Evolutionary conservation across 2,329 filamentous ascomycete species (phyloP).

Genomic region (Periconia sp.): DNA sequence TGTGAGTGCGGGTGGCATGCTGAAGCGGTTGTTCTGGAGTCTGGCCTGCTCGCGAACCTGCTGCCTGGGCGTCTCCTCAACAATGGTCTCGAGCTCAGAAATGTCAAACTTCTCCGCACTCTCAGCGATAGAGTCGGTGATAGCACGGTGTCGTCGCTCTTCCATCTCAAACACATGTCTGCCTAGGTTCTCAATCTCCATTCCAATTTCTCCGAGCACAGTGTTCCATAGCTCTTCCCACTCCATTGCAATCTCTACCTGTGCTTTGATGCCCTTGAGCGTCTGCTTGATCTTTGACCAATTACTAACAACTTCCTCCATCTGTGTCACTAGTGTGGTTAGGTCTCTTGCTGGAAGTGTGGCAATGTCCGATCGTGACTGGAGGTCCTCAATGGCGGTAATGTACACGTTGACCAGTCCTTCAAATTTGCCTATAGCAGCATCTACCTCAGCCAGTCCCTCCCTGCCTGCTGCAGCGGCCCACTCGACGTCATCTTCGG

Average conservation of each 20-base stretch:
- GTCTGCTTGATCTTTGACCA: constrained; percentile 84
- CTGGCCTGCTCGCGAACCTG: constrained; percentile 62
- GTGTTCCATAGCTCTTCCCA: constrained; percentile 98
- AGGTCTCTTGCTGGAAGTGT: constrained; percentile 75
- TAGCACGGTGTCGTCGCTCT: constrained; percentile 84
- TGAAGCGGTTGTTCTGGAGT: constrained; percentile 69
- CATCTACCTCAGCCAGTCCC: constrained; percentile 72
- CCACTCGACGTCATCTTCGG: constrained; percentile 98
- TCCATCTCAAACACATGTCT: constrained; percentile 97
- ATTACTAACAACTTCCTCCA: constrained; percentile 83
- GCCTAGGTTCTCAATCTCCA: constrained; percentile 81
- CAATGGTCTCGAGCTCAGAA: constrained; percentile 88
- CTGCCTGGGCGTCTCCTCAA: constrained; percentile 77
- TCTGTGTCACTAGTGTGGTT: constrained; percentile 78
- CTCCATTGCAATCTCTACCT: constrained; percentile 97
- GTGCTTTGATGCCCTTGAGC: constrained; percentile 79
- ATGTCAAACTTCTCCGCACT: constrained; percentile 74
- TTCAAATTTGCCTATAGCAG: constrained; percentile 82
- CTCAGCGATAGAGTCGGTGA: constrained; percentile 64
- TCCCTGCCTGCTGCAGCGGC: constrained; percentile 85
- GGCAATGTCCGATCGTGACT: constrained; percentile 76
- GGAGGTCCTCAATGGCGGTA: constrained; percentile 88
- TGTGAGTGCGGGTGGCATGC: constrained; percentile 64
- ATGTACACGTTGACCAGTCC: constrained; percentile 91
- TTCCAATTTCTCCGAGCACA: constrained; percentile 90